Conservation (phyloP, 192 early-diverging fungal genomes). For the Backusella sp. region DNA sequence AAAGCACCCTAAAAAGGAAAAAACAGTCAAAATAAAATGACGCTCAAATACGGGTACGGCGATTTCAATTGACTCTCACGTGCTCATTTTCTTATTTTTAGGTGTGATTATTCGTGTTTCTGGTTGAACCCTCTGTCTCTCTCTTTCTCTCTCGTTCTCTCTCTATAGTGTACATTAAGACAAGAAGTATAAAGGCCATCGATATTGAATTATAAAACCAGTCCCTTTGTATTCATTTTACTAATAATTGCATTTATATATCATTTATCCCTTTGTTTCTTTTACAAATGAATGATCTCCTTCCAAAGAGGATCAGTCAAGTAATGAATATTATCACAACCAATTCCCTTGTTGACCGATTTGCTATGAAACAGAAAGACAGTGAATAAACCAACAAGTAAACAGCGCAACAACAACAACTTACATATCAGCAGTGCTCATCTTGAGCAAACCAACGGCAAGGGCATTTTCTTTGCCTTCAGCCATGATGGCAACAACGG, state of each 20-base stretch:
- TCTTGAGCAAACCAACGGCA: conserved; percentile 83
- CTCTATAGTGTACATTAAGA: too few species aligned
- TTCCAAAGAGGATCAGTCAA: conserved; percentile 87
- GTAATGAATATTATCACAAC: conserved; percentile 85
- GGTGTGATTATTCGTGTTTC: neutral
- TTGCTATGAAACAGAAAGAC: conserved; percentile 20
- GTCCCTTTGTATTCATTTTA: too few species aligned
- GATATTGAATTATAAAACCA: too few species aligned
- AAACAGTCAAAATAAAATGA: neutral
- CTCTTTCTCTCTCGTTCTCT: neutral
- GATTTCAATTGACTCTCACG: neutral
- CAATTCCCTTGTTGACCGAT: conserved; percentile 87
- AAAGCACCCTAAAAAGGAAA: neutral
- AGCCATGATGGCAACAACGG: conserved; percentile 86
- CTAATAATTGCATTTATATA: neutral
- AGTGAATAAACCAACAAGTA: neutral
- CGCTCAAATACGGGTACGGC: neutral
- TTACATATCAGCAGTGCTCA: conserved; percentile 89
- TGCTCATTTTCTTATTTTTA: neutral
- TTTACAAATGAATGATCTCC: conserved; percentile 31
- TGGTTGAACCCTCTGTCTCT: neutral
- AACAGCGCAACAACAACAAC: conserved; percentile 13
- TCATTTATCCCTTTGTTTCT: neutral
- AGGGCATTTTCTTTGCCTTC: conserved; percentile 97
- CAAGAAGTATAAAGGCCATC: too few species aligned